phyloP scores from a whole-genome alignment of 768 basidiomycete genomes.

The Boletus patriciae region DNA sequence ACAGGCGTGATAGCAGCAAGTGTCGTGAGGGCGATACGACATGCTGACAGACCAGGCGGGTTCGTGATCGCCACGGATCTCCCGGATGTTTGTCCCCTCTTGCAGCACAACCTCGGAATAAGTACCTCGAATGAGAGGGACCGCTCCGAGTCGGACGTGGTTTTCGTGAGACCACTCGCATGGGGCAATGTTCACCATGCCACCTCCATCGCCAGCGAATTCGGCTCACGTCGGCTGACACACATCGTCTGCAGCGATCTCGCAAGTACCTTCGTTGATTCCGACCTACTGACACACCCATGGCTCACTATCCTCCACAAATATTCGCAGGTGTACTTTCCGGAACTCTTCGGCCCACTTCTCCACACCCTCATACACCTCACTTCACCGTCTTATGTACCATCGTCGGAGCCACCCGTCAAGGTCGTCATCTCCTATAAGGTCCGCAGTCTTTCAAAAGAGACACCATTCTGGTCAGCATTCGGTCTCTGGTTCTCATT shows the following conservation, averaged over 20 bases:
- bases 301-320: background rate
- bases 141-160: constrained; percentile 14
- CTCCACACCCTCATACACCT: constrained; percentile 72
- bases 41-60: constrained; percentile 7
- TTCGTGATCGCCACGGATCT: constrained; percentile 68
- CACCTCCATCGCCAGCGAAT: constrained; percentile 39
- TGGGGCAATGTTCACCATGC: constrained; percentile 65
- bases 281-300: background rate
- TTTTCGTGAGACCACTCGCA: constrained; percentile 55
- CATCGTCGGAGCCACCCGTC: constrained; percentile 9
- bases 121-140: background rate
- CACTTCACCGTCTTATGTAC: constrained; percentile 52
- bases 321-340: constrained; percentile 72
- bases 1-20: constrained; percentile 59
- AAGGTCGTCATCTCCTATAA: constrained; percentile 73
- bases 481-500: constrained; percentile 81
- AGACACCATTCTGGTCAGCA: constrained; percentile 73
- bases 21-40: constrained; percentile 45
- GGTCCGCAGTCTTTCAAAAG: constrained; percentile 69
- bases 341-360: constrained; percentile 74
- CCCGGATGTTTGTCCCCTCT: constrained; percentile 62
- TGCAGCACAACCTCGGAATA: constrained; percentile 40
- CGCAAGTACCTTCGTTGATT: constrained; percentile 43
- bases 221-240: constrained; percentile 40
- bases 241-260: constrained; percentile 85